These are phyloP conservation scores for Rhynchospora breviuscula DNA, from an alignment of 176 grass and related monocot genomes.

Conservation along the genomic window DNA sequence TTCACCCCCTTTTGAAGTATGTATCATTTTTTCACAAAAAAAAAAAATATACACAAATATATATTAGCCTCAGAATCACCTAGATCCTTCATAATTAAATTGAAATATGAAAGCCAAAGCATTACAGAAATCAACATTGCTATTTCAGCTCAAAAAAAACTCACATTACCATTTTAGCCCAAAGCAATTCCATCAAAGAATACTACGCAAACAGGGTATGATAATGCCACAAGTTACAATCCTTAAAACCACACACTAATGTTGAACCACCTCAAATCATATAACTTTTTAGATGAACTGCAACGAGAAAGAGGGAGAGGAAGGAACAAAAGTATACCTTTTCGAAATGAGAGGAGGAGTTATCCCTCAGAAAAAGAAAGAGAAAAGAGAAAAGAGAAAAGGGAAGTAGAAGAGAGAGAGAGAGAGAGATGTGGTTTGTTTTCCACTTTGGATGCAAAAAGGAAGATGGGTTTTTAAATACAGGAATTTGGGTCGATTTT, in stretches of 20 bases:
- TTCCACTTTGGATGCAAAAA: not conserved
- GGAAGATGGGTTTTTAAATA: constrained; percentile 2
- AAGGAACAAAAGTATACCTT: not conserved
- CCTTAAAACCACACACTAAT: not conserved
- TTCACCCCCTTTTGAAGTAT: not conserved
- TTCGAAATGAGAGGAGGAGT: not conserved
- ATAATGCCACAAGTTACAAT: not conserved
- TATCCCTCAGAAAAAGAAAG: not conserved
- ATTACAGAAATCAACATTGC: not conserved
- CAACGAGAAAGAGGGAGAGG: not conserved
- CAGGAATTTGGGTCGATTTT: not conserved
- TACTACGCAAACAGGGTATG: not conserved
- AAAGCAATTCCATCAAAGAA: not conserved
- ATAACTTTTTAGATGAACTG: not conserved
- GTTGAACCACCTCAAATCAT: not conserved
- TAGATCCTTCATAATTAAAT: not conserved
- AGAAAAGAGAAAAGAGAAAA: not conserved
- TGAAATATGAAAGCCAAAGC: not conserved
- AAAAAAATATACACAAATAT: not conserved
- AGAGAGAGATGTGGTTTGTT: not conserved
- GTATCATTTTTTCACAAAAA: not conserved
- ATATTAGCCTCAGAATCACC: not conserved
- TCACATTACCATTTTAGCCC: not conserved
- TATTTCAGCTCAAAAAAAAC: not conserved
- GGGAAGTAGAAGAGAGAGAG: not conserved